Evolutionary conservation across 106 monocot species (phyloP), one percentile per base, ranked within the genome.

Genomic region (Ottelia alismoides): DNA sequence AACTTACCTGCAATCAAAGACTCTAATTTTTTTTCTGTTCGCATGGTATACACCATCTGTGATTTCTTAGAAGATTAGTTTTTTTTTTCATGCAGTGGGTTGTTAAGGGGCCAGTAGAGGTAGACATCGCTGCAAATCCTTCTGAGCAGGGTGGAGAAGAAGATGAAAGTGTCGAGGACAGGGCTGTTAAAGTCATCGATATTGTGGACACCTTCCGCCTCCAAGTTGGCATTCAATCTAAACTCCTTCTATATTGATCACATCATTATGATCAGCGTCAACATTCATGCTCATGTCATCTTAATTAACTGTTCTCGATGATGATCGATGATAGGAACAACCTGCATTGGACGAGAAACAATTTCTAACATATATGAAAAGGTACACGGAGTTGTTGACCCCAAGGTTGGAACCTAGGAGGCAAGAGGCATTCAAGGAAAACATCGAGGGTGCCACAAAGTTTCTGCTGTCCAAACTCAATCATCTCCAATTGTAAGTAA

Each of bases 71-170:
- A n/a, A n/a, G n/a, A n/a, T 63, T 63, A 30, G n/a, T n/a, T n/a
- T 49, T 52, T 32, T 7, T 63, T 53, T 53, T 1, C 28, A 4
- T 24, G 23, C 72, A 94, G 93, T 94, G 93, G 93, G 93, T 94
- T 0, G 76, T 81, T 6, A 69, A 84, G 78, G 93, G 93, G 25
- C 65, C 81, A 35, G 67, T 84, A 26, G 71, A 84, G 46, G 77
- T 94, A 17, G 73, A 94, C 45, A 94, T 88, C 47, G 93, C 88
- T 67, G 93, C 93, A 47, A 94, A 94, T 51, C 93, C 93, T 47
- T 94, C 93, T 55, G 93, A 87, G 27, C 88, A 94, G 47, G 93
- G 93, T 26, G 84, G 19, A 20, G 84, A 50, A 11, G 92, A 84
- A 14, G 93, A 80, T n/a, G 93, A 94, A 50, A 88, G 88, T 22